Evolutionary conservation across 2,329 filamentous ascomycete species (phyloP).

Genomic region (Pyrenochaeta sp.): DNA sequence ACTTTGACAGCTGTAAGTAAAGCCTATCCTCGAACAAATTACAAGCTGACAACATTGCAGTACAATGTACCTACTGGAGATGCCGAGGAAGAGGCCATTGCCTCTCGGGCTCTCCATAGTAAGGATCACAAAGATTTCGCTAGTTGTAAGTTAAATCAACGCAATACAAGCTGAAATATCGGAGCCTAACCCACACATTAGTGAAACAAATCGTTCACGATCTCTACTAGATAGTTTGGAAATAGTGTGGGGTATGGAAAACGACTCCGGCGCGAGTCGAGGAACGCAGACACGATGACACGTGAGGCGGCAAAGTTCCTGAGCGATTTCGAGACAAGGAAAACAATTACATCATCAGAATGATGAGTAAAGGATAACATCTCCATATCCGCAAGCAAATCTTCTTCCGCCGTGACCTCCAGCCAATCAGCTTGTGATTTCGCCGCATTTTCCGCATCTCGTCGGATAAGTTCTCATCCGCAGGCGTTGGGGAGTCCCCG

Average conservation of each 20-base stretch:
- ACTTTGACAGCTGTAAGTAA: slow-evolving; percentile 42
- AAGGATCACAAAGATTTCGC: slow-evolving; percentile 48
- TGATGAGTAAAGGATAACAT: slow-evolving; percentile 26
- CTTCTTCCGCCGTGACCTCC: slow-evolving; percentile 11
- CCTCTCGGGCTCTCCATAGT: slow-evolving; percentile 42
- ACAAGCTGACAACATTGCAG: slow-evolving; percentile 28
- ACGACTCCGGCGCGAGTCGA: background rate
- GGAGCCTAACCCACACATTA: slow-evolving; percentile 17
- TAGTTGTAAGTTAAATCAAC: slow-evolving; percentile 43
- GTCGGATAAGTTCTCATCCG: slow-evolving; percentile 38
- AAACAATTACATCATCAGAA: too few relatives aligned
- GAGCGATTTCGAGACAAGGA: too few relatives aligned
- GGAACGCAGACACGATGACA: slow-evolving; percentile 7
- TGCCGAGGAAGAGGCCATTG: slow-evolving; percentile 47
- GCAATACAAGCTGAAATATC: too few relatives aligned
- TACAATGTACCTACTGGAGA: slow-evolving; percentile 46
- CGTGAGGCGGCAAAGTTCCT: slow-evolving; percentile 1
- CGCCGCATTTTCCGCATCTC: slow-evolving; percentile 20
- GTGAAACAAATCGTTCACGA: slow-evolving; percentile 44
- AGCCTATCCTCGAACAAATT: background rate
- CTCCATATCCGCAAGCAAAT: slow-evolving; percentile 17
- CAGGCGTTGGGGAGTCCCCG: slow-evolving; percentile 28
- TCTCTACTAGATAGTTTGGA: too few relatives aligned
- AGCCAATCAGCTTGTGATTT: slow-evolving; percentile 21
- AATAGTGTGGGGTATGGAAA: too few relatives aligned